Percentiles rank a stretch among this genome's conserved stretches.
These are phyloP conservation scores for Conoideocrella luteorostrata DNA, from an alignment of 2,329 filamentous ascomycete species.

Conservation along the genomic window DNA sequence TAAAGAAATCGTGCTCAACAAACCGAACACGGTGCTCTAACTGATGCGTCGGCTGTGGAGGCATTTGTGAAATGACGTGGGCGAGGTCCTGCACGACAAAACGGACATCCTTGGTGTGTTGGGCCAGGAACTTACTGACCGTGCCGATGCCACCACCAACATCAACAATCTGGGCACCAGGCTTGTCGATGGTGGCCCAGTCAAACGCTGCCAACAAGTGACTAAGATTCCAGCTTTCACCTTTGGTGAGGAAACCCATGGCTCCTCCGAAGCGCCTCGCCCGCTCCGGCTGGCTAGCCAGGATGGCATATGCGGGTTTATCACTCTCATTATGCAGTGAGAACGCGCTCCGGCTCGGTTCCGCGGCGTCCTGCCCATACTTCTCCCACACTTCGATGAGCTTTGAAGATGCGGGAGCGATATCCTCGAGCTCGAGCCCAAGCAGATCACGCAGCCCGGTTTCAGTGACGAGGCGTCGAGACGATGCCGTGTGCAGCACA, in stretches of 20 bases:
- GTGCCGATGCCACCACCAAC: not conserved
- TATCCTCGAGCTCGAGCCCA: not conserved
- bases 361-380: not conserved
- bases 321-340: not conserved
- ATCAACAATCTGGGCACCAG: not conserved
- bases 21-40: not conserved
- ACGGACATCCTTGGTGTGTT: not conserved
- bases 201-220: not conserved
- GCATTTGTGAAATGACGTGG: not conserved
- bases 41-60: not conserved
- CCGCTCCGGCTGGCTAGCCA: not conserved
- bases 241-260: not conserved
- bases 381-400: not conserved
- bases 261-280: not conserved
- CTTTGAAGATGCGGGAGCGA: not conserved
- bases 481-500: not conserved
- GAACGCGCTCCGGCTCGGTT: not conserved
- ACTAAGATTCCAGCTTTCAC: not conserved
- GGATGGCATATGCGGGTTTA: not conserved
- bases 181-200: not conserved
- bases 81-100: not conserved
- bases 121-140: not conserved
- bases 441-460: not conserved
- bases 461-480: not conserved
- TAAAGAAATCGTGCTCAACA: not conserved